phyloP scores from a whole-genome alignment of 1,284 basidiomycete species.

The Heliocybe sulcata region DNA sequence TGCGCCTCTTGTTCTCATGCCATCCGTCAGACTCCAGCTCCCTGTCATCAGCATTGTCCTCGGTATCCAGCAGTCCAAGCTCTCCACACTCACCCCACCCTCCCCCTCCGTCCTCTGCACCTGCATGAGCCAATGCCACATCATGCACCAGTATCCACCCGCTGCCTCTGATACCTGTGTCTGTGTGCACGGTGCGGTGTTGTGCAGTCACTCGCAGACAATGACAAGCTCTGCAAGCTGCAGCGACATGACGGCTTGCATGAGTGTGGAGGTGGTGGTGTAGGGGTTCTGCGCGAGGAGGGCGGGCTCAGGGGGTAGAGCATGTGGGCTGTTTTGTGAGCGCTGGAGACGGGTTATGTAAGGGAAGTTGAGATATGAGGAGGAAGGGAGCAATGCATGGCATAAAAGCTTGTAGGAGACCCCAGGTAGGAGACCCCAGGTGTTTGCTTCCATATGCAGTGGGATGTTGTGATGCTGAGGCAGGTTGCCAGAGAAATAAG shows the following conservation, averaged over 20 bases:
- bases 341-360: slow-evolving; percentile 29
- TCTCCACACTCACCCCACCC: slow-evolving; percentile 32
- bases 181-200: slow-evolving; percentile 53
- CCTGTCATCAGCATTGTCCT: slow-evolving; percentile 41
- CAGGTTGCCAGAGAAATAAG: no score
- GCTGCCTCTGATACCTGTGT: slow-evolving; percentile 59
- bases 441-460: slow-evolving; percentile 71
- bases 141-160: slow-evolving; percentile 76
- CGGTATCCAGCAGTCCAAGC: slow-evolving; percentile 53
- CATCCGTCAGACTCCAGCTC: slow-evolving; percentile 30
- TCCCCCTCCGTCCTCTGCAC: slow-evolving; percentile 43
- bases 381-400: slow-evolving; percentile 38
- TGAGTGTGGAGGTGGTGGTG: slow-evolving; percentile 66
- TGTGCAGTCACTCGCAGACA: slow-evolving; percentile 79
- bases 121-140: slow-evolving; percentile 69
- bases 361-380: slow-evolving; percentile 1
- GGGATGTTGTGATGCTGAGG: no score
- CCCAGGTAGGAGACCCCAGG: no score
- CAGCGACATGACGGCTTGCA: slow-evolving; percentile 62
- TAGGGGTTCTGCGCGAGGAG: slow-evolving; percentile 68
- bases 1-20: slow-evolving; percentile 68
- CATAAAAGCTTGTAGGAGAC: slow-evolving; percentile 67
- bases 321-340: slow-evolving; percentile 51
- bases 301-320: slow-evolving; percentile 36
- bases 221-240: slow-evolving; percentile 65